Base-by-base conservation (phyloP, 805 yeast species). In the Wickerhamiella brachini region DNA sequence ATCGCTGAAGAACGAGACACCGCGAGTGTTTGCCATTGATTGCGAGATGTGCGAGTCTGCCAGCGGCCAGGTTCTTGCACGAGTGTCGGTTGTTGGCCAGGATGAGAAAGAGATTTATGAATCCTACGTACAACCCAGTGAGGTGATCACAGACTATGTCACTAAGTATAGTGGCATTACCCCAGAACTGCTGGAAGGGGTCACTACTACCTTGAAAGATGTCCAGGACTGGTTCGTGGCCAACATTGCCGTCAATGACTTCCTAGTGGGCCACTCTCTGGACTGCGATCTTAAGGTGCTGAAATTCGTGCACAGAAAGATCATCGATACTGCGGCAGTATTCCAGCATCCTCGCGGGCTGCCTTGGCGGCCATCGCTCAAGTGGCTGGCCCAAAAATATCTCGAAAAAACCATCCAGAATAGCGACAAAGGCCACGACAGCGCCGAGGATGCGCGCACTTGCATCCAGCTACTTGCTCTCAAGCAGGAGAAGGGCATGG, bases 141-240 rank as follows among this genome's bases (percentile, higher is more conserved):
- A 75, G 21, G 77, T 74, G 23, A 87, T 90, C 50, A 75, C 74
- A 0, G 94, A 90, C 65, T 93, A 90, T 63, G 68, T 85, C 26
- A 93, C 97, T 0, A 69, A 71, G 58, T 90, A 78, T 61, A 86
- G 95, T 29, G 98, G 98, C 0, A 86, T 90, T 47, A 85, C 96
- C 0, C 78, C 75, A 50, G 89, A 83, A 51, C 67, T 73, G 59
- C 70, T 93, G 6, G 59, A 64, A 15, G 73, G 70, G 45, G 90
- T 83, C 2, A 78, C 81, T 0, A 83, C 84, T 0, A 78, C 83
- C 0, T 63, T 83, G 15, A 54, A 64, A 17, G 95, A 89, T 57
- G 77, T 86, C 2, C 97, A 88, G 63, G 53, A 71, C 1, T 69
- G 73, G 58, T 52, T 93, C 5, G 48, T 76, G 1, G 56, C 62